A percentile compares a stretch with the other conserved stretches of the same genome.
Conservation (phyloP, 768 basidiomycete genomes). For the Cyclocybe aegerita region DNA sequence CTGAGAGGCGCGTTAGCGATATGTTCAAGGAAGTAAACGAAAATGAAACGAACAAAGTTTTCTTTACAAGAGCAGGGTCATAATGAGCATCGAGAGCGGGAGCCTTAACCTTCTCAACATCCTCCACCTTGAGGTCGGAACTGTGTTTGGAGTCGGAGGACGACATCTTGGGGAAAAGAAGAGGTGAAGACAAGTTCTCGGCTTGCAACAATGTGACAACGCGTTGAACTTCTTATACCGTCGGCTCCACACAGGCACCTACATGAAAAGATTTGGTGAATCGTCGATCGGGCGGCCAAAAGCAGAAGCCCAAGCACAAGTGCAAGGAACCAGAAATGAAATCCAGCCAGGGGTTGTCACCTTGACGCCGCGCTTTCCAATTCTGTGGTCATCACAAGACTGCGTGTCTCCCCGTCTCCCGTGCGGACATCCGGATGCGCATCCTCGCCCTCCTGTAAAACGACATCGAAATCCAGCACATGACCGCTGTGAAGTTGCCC, state of each 20-base stretch:
- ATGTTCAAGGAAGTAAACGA: not conserved
- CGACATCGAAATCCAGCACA: too few relatives aligned
- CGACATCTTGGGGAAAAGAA: not conserved
- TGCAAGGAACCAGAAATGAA: too few relatives aligned
- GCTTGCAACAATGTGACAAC: not conserved
- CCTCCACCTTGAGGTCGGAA: conserved; percentile 11
- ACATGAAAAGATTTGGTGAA: too few relatives aligned
- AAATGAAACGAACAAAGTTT: conserved; percentile 12
- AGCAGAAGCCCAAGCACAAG: too few relatives aligned
- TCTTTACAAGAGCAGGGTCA: conserved; percentile 12
- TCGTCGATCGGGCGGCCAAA: too few relatives aligned
- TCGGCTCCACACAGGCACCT: not conserved
- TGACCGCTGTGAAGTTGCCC: too few relatives aligned
- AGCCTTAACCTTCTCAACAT: not conserved
- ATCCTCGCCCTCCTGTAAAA: too few relatives aligned
- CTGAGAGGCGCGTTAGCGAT: conserved; percentile 13
- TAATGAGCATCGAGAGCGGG: conserved; percentile 8
- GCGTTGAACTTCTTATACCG: not conserved
- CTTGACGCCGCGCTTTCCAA: too few relatives aligned
- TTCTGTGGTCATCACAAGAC: too few relatives aligned
- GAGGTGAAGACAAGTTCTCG: not conserved
- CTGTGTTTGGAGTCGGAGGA: conserved; percentile 5
- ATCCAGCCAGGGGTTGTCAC: too few relatives aligned
- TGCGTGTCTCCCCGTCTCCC: too few relatives aligned
- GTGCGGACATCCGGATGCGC: too few relatives aligned